Evolutionary conservation across 2,329 filamentous ascomycete genomes (phyloP), one percentile per base, ranked within the genome.

Genomic region (Aureobasidium namibiae): DNA sequence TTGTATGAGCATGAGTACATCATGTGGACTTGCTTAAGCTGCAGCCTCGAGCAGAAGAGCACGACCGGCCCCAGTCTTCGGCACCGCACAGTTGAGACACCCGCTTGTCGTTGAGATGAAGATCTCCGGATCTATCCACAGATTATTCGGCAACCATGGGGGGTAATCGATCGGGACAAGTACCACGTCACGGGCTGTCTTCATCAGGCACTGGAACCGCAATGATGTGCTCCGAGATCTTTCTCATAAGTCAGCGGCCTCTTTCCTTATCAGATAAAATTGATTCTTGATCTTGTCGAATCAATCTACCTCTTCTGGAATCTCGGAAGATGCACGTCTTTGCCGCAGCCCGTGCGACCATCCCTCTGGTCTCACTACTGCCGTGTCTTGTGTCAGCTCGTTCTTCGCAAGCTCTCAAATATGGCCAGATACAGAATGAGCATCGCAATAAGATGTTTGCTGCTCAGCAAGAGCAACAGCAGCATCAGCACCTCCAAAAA

Each of bases 41-140:
- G n/a, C 18, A 6, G 42, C 29, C 24, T 45, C 7, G 42, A 14
- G 6, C 23, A 9, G 5, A 34, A 6, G 4, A 21, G 9, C 29
- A 18, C 10, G 9, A 10, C 11, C 31, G 11, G n/a, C n/a, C 14
- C 21, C 21, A 16, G 13, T 36, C 21, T 26, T 16, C 23, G 34
- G 34, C 34, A 39, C 24, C 1, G 4, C 23, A 39, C 29, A 52
- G 23, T 18, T 41, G 49, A 41, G 49, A 44, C 50, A 44, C 38
- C n/a, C 50, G 26, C 42, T n/a, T n/a, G 7, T 24, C 24, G 26
- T 54, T 42, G 24, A 42, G 29, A 44, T 54, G 36, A 54, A n/a
- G 50, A 54, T 54, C 50, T 33, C 38, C 50, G 50, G 50, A 54
- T 42, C 36, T 54, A 54, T 42, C 50, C 50, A 38, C 50, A 42